These are phyloP conservation scores for Balansia obtecta DNA, from an alignment of 2,329 filamentous ascomycete genomes.

Conservation along the genomic window DNA sequence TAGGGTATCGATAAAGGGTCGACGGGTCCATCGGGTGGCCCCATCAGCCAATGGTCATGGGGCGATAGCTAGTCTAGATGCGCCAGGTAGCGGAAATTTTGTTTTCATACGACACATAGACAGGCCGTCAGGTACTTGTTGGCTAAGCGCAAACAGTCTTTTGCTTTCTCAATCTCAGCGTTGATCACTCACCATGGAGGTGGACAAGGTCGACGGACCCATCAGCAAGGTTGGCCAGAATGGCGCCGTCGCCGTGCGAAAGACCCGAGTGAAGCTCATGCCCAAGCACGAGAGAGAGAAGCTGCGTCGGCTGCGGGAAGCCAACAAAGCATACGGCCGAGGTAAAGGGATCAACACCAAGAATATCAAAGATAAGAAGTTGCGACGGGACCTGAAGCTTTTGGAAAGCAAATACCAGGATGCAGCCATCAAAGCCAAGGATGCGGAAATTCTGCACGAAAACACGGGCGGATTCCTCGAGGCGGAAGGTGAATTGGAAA, in stretches of 20 bases:
- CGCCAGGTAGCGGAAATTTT: constrained; percentile 22
- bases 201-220: constrained; percentile 22
- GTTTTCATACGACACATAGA: constrained; percentile 9
- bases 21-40: not conserved
- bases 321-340: constrained; percentile 71
- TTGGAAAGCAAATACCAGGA: constrained; percentile 75
- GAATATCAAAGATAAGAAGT: constrained; percentile 75
- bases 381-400: constrained; percentile 64
- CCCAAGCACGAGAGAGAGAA: constrained; percentile 38
- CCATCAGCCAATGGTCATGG: constrained; percentile 13
- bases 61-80: constrained; percentile 14
- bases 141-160: not conserved
- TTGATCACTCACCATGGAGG: constrained; percentile 21
- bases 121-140: too few species aligned
- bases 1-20: constrained; percentile 22
- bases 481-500: constrained; percentile 75
- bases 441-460: constrained; percentile 89
- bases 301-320: constrained; percentile 42
- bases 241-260: constrained; percentile 38
- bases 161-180: not conserved
- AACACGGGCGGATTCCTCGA: constrained; percentile 78
- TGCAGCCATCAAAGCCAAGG: constrained; percentile 74
- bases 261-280: constrained; percentile 37
- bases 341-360: constrained; percentile 64
- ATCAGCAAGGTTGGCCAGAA: constrained; percentile 31